Evolutionary conservation across 805 yeast species (phyloP).

Genomic region (Candida orba): DNA sequence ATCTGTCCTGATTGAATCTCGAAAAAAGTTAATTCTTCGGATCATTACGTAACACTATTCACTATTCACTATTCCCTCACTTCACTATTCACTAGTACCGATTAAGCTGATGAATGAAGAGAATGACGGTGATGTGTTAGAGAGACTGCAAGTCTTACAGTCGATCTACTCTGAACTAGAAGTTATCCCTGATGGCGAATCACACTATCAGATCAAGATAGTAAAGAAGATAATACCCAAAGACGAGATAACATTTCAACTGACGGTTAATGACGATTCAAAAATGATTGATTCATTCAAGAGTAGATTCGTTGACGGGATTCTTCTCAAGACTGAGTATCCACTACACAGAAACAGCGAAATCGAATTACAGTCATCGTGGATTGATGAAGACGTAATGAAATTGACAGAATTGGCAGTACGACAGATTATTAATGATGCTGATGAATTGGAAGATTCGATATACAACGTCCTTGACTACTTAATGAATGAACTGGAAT

Average conservation of each 20-base stretch:
- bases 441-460: constrained; percentile 25
- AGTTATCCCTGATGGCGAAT: not conserved
- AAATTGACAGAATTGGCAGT: too few species aligned
- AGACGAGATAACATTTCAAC: not conserved
- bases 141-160: not conserved
- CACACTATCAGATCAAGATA: not conserved
- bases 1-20: too few species aligned
- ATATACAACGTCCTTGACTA: constrained; percentile 36
- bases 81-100: not conserved
- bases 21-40: too few species aligned
- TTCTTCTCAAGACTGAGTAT: too few species aligned
- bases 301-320: too few species aligned
- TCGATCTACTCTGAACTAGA: not conserved
- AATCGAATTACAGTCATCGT: not conserved
- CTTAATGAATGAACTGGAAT: constrained; percentile 22
- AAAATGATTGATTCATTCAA: too few species aligned
- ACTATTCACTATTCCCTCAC: too few species aligned
- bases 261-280: not conserved
- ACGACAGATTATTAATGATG: not conserved
- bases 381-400: not conserved
- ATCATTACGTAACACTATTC: too few species aligned
- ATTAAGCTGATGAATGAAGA: not conserved
- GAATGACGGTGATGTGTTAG: not conserved
- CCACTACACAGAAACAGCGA: not conserved
- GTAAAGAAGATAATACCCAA: not conserved